Conservation (phyloP, 345 rosid genomes). For the Aquilaria malaccensis region DNA sequence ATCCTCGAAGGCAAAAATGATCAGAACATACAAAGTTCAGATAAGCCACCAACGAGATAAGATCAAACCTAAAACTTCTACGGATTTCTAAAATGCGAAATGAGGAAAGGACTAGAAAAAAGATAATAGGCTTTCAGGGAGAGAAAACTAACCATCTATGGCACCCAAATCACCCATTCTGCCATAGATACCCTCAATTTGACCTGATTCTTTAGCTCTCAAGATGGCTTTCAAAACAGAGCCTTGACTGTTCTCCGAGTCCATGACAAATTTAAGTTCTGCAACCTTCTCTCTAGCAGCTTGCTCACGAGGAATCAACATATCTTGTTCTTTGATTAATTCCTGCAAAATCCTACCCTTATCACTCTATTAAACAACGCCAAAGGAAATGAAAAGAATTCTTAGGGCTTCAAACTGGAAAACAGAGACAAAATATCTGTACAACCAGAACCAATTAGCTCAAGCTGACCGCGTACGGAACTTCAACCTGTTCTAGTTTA, state of each 20-base stretch:
- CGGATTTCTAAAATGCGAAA: background rate
- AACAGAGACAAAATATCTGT: background rate
- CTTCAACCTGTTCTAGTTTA: conserved; percentile 57
- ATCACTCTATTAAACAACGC: conserved; percentile 5
- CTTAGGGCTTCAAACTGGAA: too few species aligned
- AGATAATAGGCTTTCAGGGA: background rate
- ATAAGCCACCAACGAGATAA: background rate
- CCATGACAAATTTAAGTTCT: conserved; percentile 71
- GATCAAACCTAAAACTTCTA: too few species aligned
- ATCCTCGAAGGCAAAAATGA: too few species aligned
- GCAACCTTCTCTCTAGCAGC: conserved; percentile 87
- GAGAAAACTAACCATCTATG: conserved; percentile 66
- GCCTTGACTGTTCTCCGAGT: conserved; percentile 90
- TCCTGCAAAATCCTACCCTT: conserved; percentile 43
- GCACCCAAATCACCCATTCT: conserved; percentile 99
- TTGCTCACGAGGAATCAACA: conserved; percentile 76
- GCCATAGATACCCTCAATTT: conserved; percentile 89
- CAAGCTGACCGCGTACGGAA: conserved; percentile 7
- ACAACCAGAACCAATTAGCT: conserved; percentile 9
- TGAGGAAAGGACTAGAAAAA: background rate
- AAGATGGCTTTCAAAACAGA: conserved; percentile 83
- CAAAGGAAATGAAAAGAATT: background rate
- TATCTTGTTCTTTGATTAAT: conserved; percentile 75
- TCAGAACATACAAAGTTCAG: too few species aligned
- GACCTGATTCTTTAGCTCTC: conserved; percentile 70